Evolutionary conservation across 1,284 basidiomycete genomes (phyloP), one percentile per base, ranked within the genome.

Genomic region (Erythrobasidium hasegawianum): DNA sequence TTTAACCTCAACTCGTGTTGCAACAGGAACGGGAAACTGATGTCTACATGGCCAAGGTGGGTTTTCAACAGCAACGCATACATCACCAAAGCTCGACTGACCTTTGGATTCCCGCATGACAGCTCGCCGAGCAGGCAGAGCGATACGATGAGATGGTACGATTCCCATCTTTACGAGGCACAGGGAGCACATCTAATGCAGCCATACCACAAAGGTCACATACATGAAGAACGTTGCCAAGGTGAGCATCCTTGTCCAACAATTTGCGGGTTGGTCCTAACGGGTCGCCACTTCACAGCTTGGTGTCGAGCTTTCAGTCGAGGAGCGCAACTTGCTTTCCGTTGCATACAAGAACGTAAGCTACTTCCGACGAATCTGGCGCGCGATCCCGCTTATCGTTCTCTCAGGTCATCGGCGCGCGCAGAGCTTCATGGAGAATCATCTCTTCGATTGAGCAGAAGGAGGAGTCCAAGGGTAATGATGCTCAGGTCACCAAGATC

Each of bases 361-460:
- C 68, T 8, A 56, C n/a, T n/a, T 13, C 5, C 33, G 40, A 20
- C 27, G 16, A 20, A 10, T 27, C 3, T 24, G 8, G n/a, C 4
- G 33, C 33, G 33, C 33, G 33, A 4, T 5, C 33, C 33, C 33
- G 33, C 33, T 33, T 11, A 33, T 33, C 11, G 33, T 33, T 33
- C 11, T 33, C 29, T 10, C 64, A 68, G 61, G 78, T 79, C 60
- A 97, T 97, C 75, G 95, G 95, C 81, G 95, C 95, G 53, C 94
- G 95, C 75, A 93, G 95, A 80, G 95, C 95, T 55, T 97, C 93
- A 57, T 98, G 95, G 95, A 85, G 96, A 76, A 97, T 98, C 77
- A 94, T 98, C 71, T 97, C 93, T 74, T 97, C 94, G 70, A 97
- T 98, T 77, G 95, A 98, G 83, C 94, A 97, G 83, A 98, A 98